These are phyloP conservation scores for Erodium trifolium DNA, from an alignment of 441 rosid genomes.

Conservation along the genomic window DNA sequence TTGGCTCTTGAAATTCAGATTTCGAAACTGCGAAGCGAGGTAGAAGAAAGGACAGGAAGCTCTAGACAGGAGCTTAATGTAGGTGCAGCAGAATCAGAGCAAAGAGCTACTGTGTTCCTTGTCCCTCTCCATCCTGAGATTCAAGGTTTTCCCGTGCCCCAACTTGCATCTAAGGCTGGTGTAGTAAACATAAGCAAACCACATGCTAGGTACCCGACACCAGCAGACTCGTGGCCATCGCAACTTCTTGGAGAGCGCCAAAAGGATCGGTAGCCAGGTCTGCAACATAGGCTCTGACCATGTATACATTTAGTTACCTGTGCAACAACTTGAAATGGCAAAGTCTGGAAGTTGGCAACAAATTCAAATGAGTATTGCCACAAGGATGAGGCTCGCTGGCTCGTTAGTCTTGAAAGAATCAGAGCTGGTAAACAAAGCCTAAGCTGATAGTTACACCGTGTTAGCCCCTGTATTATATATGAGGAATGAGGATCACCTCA, in stretches of 20 bases:
- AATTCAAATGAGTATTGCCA: too few relatives aligned
- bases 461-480: too few relatives aligned
- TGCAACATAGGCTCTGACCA: background rate
- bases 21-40: conserved; percentile 40
- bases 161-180: conserved; percentile 11
- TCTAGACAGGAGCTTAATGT: conserved; percentile 51
- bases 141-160: conserved; percentile 26
- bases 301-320: background rate
- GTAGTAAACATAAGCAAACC: conserved; percentile 60
- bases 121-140: conserved; percentile 50
- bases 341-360: too few relatives aligned
- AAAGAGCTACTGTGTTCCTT: conserved; percentile 45
- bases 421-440: too few relatives aligned
- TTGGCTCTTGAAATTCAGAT: conserved; percentile 55
- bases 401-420: too few relatives aligned
- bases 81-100: conserved; percentile 28
- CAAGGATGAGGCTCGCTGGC: too few relatives aligned
- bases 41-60: conserved; percentile 34
- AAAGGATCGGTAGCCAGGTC: background rate
- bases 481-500: too few relatives aligned
- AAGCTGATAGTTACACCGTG: too few relatives aligned
- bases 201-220: conserved; percentile 70
- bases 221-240: conserved; percentile 72
- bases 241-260: conserved; percentile 47
- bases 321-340: too few relatives aligned